Conservation (phyloP, 169 alveolate genomes). For the Miamiensis avidus region DNA sequence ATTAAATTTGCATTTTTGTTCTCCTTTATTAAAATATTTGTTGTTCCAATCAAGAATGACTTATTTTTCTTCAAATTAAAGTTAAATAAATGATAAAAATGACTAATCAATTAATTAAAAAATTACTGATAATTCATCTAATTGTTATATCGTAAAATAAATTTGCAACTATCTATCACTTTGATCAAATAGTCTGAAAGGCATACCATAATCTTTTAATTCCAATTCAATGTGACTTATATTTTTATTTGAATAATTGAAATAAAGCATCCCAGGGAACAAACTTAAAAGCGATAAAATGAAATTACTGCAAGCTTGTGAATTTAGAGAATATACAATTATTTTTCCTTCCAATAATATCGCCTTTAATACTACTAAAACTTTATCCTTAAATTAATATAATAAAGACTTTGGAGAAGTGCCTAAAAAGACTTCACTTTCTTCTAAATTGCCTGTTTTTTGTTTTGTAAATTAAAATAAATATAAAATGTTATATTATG, state of each 20-base stretch:
- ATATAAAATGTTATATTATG: too few relatives aligned
- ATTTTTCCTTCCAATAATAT: slow-evolving; percentile 58
- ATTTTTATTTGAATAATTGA: slow-evolving; percentile 37
- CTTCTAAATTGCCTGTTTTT: slow-evolving; percentile 7
- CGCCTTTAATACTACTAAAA: slow-evolving; percentile 34
- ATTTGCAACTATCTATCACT: slow-evolving; percentile 23
- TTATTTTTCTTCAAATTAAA: slow-evolving; percentile 33
- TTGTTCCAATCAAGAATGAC: slow-evolving; percentile 66
- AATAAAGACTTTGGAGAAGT: slow-evolving; percentile 18
- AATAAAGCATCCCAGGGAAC: slow-evolving; percentile 67
- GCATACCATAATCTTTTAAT: slow-evolving; percentile 69
- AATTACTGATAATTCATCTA: slow-evolving; percentile 26
- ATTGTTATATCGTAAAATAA: slow-evolving; percentile 57
- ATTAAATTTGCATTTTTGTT: slow-evolving; percentile 60
- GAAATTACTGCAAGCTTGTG: slow-evolving; percentile 70
- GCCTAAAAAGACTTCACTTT: slow-evolving; percentile 10
- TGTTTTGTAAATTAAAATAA: too few relatives aligned
- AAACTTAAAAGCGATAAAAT: slow-evolving; percentile 56
- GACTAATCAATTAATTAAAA: too few relatives aligned
- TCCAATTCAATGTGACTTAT: slow-evolving; percentile 30
- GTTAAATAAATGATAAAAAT: too few relatives aligned
- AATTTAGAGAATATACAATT: slow-evolving; percentile 63
- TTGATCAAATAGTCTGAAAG: slow-evolving; percentile 60
- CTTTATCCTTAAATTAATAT: slow-evolving; percentile 11
- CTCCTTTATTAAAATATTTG: slow-evolving; percentile 61